A percentile compares a stretch with the other conserved stretches of the same genome.
These are phyloP conservation scores for Calocybe gangraenosa DNA, from an alignment of 768 basidiomycete genomes.

Conservation along the genomic window DNA sequence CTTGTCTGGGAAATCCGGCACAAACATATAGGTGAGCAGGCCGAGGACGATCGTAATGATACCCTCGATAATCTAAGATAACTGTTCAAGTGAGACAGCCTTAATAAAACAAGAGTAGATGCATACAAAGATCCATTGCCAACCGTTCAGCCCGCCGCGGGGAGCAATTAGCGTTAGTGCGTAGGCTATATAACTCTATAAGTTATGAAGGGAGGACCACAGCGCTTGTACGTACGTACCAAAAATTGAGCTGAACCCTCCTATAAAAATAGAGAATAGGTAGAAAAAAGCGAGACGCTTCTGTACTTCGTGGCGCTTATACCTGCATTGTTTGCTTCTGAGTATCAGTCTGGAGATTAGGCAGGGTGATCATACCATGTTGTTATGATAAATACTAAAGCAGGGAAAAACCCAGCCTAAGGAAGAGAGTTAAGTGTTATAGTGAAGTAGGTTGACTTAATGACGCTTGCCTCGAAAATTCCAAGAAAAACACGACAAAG, in stretches of 20 bases:
- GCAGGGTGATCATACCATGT: constrained; percentile 25
- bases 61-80: constrained; percentile 22
- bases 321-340: constrained; percentile 16
- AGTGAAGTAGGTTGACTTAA: neutral
- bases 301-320: constrained; percentile 39
- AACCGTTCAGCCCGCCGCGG: constrained; percentile 16
- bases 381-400: constrained; percentile 35
- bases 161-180: constrained; percentile 14
- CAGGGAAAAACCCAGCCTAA: constrained; percentile 40
- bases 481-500: constrained; percentile 37
- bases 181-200: constrained; percentile 14
- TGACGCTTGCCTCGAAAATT: constrained; percentile 31
- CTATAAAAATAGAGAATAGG: constrained; percentile 25
- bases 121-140: constrained; percentile 27
- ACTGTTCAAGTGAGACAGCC: neutral
- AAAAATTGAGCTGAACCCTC: constrained; percentile 25
- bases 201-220: neutral
- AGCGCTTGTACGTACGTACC: constrained; percentile 4
- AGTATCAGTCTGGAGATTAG: neutral
- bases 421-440: neutral
- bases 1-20: constrained; percentile 24
- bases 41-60: constrained; percentile 21
- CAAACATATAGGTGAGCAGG: constrained; percentile 17
- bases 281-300: constrained; percentile 31
- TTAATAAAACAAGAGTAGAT: neutral